These are phyloP conservation scores for Microbotryum lychnidis-dioicae DNA, from an alignment of 1,284 basidiomycete genomes.

Conservation along the genomic window DNA sequence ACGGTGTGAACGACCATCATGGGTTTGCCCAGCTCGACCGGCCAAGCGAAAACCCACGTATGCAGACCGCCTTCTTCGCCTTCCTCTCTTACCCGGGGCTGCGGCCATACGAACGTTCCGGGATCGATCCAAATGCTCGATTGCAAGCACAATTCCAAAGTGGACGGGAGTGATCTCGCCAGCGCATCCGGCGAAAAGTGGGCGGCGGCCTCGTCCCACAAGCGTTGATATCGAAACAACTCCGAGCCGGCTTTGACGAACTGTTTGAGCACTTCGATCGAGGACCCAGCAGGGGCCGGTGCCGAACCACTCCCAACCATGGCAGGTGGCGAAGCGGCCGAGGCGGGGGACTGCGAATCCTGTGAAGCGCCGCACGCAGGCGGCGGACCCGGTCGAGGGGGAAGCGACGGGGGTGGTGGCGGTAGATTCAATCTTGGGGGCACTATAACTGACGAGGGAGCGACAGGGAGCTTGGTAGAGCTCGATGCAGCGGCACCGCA, in stretches of 20 bases:
- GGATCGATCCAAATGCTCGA: background rate
- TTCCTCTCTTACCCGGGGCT: too few species aligned
- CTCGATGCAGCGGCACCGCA: background rate
- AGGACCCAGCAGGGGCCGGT: background rate
- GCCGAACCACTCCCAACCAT: background rate
- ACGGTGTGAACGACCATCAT: slow-evolving; percentile 15
- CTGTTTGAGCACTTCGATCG: slow-evolving; percentile 12
- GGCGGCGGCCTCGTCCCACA: slow-evolving; percentile 16
- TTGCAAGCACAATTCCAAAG: slow-evolving; percentile 2
- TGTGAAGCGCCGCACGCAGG: slow-evolving; percentile 1
- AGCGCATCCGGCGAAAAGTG: slow-evolving; percentile 3
- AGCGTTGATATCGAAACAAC: slow-evolving; percentile 18
- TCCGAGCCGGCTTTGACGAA: slow-evolving; percentile 20
- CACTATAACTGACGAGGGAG: background rate
- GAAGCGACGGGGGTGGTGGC: background rate
- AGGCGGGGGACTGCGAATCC: background rate
- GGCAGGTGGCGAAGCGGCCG: background rate
- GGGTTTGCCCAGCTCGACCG: slow-evolving; percentile 14
- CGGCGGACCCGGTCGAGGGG: background rate
- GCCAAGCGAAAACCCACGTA: slow-evolving; percentile 11
- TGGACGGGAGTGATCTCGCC: background rate
- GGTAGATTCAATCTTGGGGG: background rate
- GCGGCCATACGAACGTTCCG: slow-evolving; percentile 7
- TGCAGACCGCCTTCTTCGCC: background rate
- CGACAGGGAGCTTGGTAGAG: background rate